Evolutionary conservation across 176 grass and related monocot species (phyloP), one percentile per base, ranked within the genome.

Genomic region (Eleusine indica): DNA sequence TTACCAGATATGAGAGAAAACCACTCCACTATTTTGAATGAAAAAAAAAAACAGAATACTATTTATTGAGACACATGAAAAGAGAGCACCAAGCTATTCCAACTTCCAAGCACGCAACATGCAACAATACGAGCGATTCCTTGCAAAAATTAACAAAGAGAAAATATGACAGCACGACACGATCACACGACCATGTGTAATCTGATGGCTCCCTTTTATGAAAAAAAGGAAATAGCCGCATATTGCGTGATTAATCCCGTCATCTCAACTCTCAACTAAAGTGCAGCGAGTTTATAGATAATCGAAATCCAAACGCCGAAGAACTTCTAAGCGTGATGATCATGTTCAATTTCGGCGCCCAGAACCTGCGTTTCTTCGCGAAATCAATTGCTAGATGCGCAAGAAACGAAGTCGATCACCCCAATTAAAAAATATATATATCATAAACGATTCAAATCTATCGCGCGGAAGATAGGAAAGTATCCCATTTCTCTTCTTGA

Each of bases 251-350:
- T 63, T 39, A 30, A 80, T 51, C 21, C 51, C 22, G 58, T 16
- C 17, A 49, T 80, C 46, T 19, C 70, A 70, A 80, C 70, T 80
- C 49, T 28, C 49, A 69, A 74, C 49, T 75, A 80, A 8, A 81
- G 38, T 5, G n/a, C 21, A 18, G 15, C 19, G 0, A 62, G 68
- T 48, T 35, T 35, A 35, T 1, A 56, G 13, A 8, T 21, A 43
- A 61, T 1, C 21, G 57, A 61, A 25, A 25, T 25, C 21, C 0
- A 61, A 25, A 61, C 8, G 25, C 25, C 63, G 1, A 16, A 63
- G 60, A 72, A 82, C 29, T 18, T 80, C 38, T 76, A 60, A 72
- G 43, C 37, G 44, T 46, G n/a, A 78, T 10, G 54, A 80, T 39
- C 52, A 12, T 66, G 38, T 18, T 81, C 35, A 15, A 64, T 70